A percentile compares a stretch with the other conserved stretches of the same genome.
Conservation (phyloP, 768 basidiomycete genomes). For the Termitomyces heimii region DNA sequence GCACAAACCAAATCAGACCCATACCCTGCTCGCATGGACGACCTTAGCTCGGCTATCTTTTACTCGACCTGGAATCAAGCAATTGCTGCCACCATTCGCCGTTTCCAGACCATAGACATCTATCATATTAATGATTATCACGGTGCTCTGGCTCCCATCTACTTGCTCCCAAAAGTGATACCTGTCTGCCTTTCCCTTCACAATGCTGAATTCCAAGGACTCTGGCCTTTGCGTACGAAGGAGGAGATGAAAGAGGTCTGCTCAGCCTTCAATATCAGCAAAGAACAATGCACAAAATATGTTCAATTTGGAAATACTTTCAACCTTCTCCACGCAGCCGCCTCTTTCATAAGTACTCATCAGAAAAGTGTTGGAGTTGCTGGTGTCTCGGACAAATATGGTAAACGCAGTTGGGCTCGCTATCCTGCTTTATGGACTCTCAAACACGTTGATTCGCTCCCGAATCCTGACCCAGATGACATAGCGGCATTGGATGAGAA, state of each 20-base stretch:
- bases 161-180: constrained; percentile 86
- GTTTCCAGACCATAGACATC: constrained; percentile 82
- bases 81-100: constrained; percentile 86
- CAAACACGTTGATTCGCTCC: constrained; percentile 91
- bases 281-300: constrained; percentile 94
- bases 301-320: constrained; percentile 98
- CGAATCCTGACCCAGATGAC: constrained; percentile 93
- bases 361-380: constrained; percentile 93
- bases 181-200: constrained; percentile 90
- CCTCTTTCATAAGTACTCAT: constrained; percentile 87
- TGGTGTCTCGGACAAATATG: constrained; percentile 97
- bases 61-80: constrained; percentile 99
- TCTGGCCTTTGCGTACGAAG: constrained; percentile 94
- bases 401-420: constrained; percentile 94
- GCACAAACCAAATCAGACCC: constrained; percentile 95
- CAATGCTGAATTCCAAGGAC: constrained; percentile 96
- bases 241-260: constrained; percentile 99
- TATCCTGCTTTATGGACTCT: constrained; percentile 96
- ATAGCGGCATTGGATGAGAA: constrained; percentile 88
- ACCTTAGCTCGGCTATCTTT: constrained; percentile 93
- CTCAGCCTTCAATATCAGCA: constrained; percentile 95
- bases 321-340: constrained; percentile 90
- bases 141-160: constrained; percentile 86
- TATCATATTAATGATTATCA: constrained; percentile 97
- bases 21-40: constrained; percentile 96